Evolutionary conservation across 1,139 yeast species (phyloP).

Genomic region (Taphrina confusa): DNA sequence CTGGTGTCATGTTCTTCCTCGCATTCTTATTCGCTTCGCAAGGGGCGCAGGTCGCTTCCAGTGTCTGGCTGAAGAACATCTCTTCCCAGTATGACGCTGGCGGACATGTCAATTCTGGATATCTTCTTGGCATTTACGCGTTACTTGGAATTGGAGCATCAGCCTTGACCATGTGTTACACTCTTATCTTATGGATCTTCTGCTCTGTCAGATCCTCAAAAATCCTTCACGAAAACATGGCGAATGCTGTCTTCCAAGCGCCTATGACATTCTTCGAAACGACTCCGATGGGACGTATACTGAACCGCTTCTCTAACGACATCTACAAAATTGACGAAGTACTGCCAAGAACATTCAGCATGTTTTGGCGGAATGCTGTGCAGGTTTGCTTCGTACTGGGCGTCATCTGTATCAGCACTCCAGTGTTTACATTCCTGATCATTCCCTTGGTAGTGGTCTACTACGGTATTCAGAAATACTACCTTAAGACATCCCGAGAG

Average conservation of each 20-base stretch:
- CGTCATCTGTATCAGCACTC: slow-evolving; percentile 85
- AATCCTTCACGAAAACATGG: slow-evolving; percentile 76
- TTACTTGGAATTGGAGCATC: slow-evolving; percentile 70
- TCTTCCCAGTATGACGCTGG: slow-evolving; percentile 74
- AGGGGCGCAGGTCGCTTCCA: slow-evolving; percentile 63
- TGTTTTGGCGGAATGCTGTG: slow-evolving; percentile 71
- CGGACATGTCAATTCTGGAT: slow-evolving; percentile 69
- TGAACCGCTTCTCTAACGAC: slow-evolving; percentile 92
- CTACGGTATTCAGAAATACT: slow-evolving; percentile 82
- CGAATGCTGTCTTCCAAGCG: slow-evolving; percentile 75
- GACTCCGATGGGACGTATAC: slow-evolving; percentile 90
- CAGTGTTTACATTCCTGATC: slow-evolving; percentile 75
- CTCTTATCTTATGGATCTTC: slow-evolving; percentile 72
- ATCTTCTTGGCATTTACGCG: slow-evolving; percentile 76
- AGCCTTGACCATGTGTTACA: slow-evolving; percentile 63
- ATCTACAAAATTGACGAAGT: slow-evolving; percentile 88
- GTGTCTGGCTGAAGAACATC: slow-evolving; percentile 96
- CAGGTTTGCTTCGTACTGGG: slow-evolving; percentile 77
- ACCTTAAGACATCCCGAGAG: slow-evolving; percentile 87
- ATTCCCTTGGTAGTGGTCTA: slow-evolving; percentile 73
- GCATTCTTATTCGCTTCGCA: slow-evolving; percentile 54
- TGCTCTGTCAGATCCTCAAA: slow-evolving; percentile 84
- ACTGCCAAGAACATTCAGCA: slow-evolving; percentile 77
- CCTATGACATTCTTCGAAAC: slow-evolving; percentile 98
- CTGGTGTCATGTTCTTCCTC: slow-evolving; percentile 62